Evolutionary conservation across 192 early-diverging fungal genomes (phyloP), one percentile per base, ranked within the genome.

Genomic region (Gaertneriomyces semiglobifer): DNA sequence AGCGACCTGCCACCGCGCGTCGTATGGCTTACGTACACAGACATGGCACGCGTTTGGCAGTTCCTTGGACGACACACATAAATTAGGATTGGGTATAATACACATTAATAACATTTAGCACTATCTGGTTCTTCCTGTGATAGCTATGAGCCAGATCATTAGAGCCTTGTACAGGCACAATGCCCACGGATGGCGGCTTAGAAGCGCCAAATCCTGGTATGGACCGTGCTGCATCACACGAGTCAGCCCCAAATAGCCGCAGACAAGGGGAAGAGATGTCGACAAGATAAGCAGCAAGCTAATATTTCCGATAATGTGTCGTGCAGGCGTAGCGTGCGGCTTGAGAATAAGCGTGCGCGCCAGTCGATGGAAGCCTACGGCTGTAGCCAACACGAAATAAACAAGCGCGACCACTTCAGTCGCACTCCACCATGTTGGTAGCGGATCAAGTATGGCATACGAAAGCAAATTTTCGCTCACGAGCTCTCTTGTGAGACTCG

Each of bases 271-370:
- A 16, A 71, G 61, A 7, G 62, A 7, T 1, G 59, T 64, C 12
- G 69, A 58, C 42, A 71, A 18, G 25, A 62, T 9, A 10, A 71
- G 62, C n/a, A 71, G 39, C 8, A 71, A 57, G 54, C 45, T 58
- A 38, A 71, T 65, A 33, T 55, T 71, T 44, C 38, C 56, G 4
- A 71, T 56, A 14, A 71, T 43, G 18, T 56, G 69, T 12, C 62
- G 69, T 9, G 68, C 39, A 4, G 69, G 39, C 2, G 69, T 64
- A n/a, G 18, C 33, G 11, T 56, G 53, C 11, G 40, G 41, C 7
- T 44, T 54, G 10, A 63, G 46, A 9, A 12, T 25, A 16, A 71
- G 62, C 2, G 40, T 12, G 7, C 62, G 69, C 0, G 62, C n/a
- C 8, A 57, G 45, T 33, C 44, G 53, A 48, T 58, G 65, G 69